A percentile compares a stretch with the other conserved stretches of the same genome.
Evolutionary conservation across 2,329 filamentous ascomycete species (phyloP).

Genomic region (Tolypocladium paradoxum): DNA sequence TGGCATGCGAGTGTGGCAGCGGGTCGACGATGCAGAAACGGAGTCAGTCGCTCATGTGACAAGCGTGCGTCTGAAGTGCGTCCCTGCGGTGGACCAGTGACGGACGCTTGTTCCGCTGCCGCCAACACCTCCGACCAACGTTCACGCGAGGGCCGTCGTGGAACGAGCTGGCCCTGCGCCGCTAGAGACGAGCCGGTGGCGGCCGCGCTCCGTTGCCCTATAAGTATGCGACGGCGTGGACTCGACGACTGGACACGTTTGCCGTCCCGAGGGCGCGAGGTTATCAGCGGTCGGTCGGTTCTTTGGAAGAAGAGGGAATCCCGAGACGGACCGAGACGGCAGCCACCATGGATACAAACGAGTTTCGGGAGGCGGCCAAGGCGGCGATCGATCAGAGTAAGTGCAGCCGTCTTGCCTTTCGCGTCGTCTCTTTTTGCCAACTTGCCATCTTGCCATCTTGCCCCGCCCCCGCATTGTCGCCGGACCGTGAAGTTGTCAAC

Average conservation of each 20-base stretch:
- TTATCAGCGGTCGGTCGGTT: no score
- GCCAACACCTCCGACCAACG: no score
- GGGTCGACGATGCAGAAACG: neutral
- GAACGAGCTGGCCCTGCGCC: neutral
- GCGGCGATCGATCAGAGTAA: constrained; percentile 74
- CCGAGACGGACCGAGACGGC: neutral
- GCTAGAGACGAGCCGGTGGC: neutral
- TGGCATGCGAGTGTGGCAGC: neutral
- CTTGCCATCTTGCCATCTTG: neutral
- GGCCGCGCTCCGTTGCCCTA: neutral
- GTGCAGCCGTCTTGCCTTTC: constrained; percentile 19
- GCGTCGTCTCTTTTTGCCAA: no score
- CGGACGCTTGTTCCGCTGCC: no score
- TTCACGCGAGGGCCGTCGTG: no score
- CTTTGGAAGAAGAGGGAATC: neutral
- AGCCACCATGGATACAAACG: constrained; percentile 60
- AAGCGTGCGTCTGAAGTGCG: neutral
- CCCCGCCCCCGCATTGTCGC: neutral
- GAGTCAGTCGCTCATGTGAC: neutral
- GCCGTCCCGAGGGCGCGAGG: neutral
- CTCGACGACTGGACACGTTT: neutral
- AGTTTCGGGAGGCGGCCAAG: constrained; percentile 69
- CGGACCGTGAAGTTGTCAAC: no score
- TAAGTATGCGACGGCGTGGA: neutral
- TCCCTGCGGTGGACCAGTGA: no score